Percentiles rank a stretch among this genome's conserved stretches.
These are phyloP conservation scores for Venturia aucupariae DNA, from an alignment of 2,329 filamentous ascomycete genomes.

Conservation along the genomic window DNA sequence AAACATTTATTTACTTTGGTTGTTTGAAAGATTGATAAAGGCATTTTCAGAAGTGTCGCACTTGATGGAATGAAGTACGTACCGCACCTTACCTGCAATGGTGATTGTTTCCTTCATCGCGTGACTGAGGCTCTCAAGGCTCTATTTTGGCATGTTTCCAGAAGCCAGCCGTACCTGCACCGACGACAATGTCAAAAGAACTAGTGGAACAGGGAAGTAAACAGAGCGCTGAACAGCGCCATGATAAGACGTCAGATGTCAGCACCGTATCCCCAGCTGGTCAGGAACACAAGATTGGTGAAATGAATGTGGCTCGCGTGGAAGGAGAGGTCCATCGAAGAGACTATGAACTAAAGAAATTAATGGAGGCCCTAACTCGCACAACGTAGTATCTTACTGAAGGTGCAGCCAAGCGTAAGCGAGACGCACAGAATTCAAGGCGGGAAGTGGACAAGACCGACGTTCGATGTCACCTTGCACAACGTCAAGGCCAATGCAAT, in stretches of 20 bases:
- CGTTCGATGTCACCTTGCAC: neutral
- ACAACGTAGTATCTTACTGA: neutral
- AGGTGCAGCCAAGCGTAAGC: neutral
- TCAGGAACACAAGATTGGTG: neutral
- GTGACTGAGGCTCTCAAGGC: no score
- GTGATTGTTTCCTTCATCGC: no score
- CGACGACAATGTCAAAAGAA: no score
- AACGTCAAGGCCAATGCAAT: neutral
- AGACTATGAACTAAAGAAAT: constrained; percentile 1
- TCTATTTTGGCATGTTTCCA: no score
- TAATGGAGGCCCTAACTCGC: constrained; percentile 9
- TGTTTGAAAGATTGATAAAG: no score
- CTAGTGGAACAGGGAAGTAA: no score
- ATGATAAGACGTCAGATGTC: neutral
- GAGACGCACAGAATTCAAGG: neutral
- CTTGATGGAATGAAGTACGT: no score
- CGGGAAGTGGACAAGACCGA: neutral
- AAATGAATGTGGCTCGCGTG: neutral
- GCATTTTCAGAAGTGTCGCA: no score
- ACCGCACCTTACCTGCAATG: no score
- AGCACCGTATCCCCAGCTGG: neutral
- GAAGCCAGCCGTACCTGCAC: no score
- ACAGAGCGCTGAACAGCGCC: no score
- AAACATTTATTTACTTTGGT: no score
- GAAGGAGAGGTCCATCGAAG: neutral